Evolutionary conservation across 495 filamentous ascomycete genomes (phyloP).

Genomic region (Xylaria nigripes): DNA sequence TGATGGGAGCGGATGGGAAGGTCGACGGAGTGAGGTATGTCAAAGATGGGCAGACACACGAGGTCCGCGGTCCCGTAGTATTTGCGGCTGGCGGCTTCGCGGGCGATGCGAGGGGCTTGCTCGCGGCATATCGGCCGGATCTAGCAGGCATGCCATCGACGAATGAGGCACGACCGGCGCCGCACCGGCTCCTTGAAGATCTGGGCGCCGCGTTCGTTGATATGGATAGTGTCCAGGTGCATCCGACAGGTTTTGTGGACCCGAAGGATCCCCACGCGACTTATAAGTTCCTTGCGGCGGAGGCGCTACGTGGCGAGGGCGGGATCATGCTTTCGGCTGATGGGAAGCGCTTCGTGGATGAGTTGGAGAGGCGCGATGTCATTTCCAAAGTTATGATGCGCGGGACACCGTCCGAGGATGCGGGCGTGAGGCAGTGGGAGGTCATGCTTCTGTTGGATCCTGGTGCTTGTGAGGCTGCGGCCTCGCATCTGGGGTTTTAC

Average conservation of each 20-base stretch:
- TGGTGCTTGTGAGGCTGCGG: conserved; percentile 41
- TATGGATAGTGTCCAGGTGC: conserved; percentile 51
- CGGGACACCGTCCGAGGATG: conserved; percentile 15
- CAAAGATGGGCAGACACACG: conserved; percentile 13
- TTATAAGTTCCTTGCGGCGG: conserved; percentile 54
- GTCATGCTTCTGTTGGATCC: conserved; percentile 49
- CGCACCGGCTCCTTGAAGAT: conserved; percentile 38
- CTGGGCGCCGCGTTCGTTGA: conserved; percentile 47
- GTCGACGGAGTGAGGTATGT: conserved; percentile 33
- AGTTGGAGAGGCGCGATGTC: conserved; percentile 46
- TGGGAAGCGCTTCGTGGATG: conserved; percentile 48
- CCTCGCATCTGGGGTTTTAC: conserved; percentile 51
- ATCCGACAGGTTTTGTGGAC: conserved; percentile 68
- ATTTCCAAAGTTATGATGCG: conserved; percentile 42
- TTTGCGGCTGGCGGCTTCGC: conserved; percentile 53
- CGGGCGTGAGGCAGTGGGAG: conserved; percentile 40
- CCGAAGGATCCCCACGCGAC: conserved; percentile 34
- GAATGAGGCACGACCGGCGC: conserved; percentile 46
- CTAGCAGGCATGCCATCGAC: conserved; percentile 50
- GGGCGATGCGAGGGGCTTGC: conserved; percentile 46
- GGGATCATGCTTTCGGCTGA: conserved; percentile 40
- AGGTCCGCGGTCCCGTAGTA: conserved; percentile 44
- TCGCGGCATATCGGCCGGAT: conserved; percentile 48
- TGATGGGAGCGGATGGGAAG: conserved; percentile 24
- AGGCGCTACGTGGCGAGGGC: conserved; percentile 51